Percentiles rank a stretch among this genome's conserved stretches.
phyloP scores from a whole-genome alignment of 176 grass and related monocot species.

The Oryza meridionalis region DNA sequence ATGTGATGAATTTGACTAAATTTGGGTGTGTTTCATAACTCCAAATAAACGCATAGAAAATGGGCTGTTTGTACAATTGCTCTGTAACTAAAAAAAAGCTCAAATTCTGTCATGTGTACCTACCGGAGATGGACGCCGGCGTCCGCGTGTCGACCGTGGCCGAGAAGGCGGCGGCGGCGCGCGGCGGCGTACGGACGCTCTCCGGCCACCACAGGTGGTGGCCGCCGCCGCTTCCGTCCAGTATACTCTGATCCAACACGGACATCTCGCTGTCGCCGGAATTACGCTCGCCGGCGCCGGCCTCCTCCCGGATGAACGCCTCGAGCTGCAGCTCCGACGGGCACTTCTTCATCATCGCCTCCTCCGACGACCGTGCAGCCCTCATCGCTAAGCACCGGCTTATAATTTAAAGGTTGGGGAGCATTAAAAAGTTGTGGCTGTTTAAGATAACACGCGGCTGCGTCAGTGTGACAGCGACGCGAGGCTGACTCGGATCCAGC shows the following conservation, averaged over 20 bases:
- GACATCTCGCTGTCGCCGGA: conserved; percentile 14
- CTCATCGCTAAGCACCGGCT: too few species aligned
- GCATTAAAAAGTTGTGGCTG: neutral
- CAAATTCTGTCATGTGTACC: neutral
- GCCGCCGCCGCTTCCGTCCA: conserved; percentile 34
- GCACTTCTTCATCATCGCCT: conserved; percentile 70
- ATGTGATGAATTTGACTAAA: too few species aligned
- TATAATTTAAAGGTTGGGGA: conserved; percentile 23
- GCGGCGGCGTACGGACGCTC: conserved; percentile 14
- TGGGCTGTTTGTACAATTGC: neutral
- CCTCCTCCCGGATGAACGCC: conserved; percentile 52
- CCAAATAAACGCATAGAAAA: neutral
- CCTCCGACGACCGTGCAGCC: too few species aligned
- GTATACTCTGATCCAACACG: conserved; percentile 37
- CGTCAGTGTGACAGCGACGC: conserved; percentile 39
- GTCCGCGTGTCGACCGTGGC: conserved; percentile 30
- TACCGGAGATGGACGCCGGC: conserved; percentile 64
- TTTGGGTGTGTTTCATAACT: too few species aligned
- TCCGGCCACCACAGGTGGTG: conserved; percentile 51
- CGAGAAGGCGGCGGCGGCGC: conserved; percentile 12
- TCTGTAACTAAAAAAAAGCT: neutral
- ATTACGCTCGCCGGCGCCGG: neutral
- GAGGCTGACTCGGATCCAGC: conserved; percentile 58
- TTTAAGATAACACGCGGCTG: neutral
- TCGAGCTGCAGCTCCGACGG: conserved; percentile 69